phyloP scores from a whole-genome alignment of 169 alveolate species.

The Cryptosporidium canis region DNA sequence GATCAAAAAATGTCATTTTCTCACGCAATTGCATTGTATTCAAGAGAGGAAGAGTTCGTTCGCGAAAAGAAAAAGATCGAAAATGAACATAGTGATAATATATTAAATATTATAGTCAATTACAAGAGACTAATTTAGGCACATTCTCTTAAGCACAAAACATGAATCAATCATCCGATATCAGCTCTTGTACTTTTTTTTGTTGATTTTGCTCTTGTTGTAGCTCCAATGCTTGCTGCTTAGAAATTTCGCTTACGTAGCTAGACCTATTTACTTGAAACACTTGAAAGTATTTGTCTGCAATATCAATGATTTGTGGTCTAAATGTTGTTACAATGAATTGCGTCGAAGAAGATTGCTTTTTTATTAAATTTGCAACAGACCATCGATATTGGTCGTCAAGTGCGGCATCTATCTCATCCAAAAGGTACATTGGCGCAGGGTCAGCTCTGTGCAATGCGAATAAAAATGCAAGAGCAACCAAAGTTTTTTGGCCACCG shows the following conservation, averaged over 20 bases:
- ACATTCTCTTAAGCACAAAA: neutral
- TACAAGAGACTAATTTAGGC: neutral
- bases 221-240: slow-evolving; percentile 60
- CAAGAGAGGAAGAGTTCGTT: slow-evolving; percentile 42
- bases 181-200: slow-evolving; percentile 1
- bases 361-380: slow-evolving; percentile 63
- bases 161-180: neutral
- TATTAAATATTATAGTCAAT: slow-evolving; percentile 32
- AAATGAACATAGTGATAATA: slow-evolving; percentile 47
- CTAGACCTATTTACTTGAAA: slow-evolving; percentile 69
- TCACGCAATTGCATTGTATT: slow-evolving; percentile 57
- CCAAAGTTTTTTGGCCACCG: slow-evolving; percentile 83
- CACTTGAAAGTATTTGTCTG: slow-evolving; percentile 59
- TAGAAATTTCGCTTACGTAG: slow-evolving; percentile 31
- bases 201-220: slow-evolving; percentile 59
- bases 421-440: slow-evolving; percentile 79
- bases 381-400: slow-evolving; percentile 78
- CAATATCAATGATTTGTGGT: slow-evolving; percentile 46
- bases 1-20: slow-evolving; percentile 22
- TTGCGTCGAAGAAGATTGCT: slow-evolving; percentile 57
- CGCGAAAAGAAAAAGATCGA: slow-evolving; percentile 6
- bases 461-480: slow-evolving; percentile 78
- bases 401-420: slow-evolving; percentile 82
- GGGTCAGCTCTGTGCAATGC: slow-evolving; percentile 79
- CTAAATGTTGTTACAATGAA: slow-evolving; percentile 71